Percentiles rank a stretch among this genome's conserved stretches.
These are phyloP conservation scores for Thyridium curvatum DNA, from an alignment of 2,329 filamentous ascomycete species.

Conservation along the genomic window DNA sequence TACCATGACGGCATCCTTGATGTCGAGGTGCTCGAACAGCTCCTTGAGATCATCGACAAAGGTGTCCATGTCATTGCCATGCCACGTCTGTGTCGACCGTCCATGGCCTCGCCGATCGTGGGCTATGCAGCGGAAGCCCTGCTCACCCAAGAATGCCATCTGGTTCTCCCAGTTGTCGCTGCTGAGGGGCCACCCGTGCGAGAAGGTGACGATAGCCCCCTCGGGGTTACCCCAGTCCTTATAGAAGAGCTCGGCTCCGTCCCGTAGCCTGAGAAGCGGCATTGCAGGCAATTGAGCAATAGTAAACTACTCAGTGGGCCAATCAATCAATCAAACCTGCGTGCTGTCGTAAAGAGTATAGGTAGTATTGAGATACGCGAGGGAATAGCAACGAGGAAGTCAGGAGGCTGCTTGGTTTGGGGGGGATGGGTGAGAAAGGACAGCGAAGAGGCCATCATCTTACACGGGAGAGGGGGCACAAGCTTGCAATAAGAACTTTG, in stretches of 20 bases:
- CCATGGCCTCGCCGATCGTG: slow-evolving; percentile 30
- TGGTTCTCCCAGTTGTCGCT: slow-evolving; percentile 31
- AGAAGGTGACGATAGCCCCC: slow-evolving; percentile 24
- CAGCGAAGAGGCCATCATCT: too few species aligned
- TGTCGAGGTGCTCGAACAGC: slow-evolving; percentile 25
- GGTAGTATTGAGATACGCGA: too few species aligned
- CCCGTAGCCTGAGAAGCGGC: slow-evolving; percentile 27
- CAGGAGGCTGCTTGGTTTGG: too few species aligned
- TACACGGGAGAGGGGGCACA: too few species aligned
- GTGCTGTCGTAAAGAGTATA: too few species aligned
- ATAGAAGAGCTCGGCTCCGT: slow-evolving; percentile 31
- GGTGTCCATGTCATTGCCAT: slow-evolving; percentile 29
- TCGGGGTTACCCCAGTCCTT: slow-evolving; percentile 33
- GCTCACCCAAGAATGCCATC: slow-evolving; percentile 27
- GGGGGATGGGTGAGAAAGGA: too few species aligned
- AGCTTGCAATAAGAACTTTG: too few species aligned
- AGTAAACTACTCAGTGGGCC: too few species aligned
- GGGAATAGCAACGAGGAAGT: too few species aligned
- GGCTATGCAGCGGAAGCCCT: slow-evolving; percentile 29
- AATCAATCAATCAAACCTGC: too few species aligned
- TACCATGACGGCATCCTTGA: slow-evolving; percentile 25
- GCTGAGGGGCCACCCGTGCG: slow-evolving; percentile 31
- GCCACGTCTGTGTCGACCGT: slow-evolving; percentile 30
- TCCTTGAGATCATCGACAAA: slow-evolving; percentile 29
- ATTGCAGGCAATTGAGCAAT: too few species aligned